These are phyloP conservation scores for Phoma sp. DNA, from an alignment of 2,329 filamentous ascomycete genomes.

Conservation along the genomic window DNA sequence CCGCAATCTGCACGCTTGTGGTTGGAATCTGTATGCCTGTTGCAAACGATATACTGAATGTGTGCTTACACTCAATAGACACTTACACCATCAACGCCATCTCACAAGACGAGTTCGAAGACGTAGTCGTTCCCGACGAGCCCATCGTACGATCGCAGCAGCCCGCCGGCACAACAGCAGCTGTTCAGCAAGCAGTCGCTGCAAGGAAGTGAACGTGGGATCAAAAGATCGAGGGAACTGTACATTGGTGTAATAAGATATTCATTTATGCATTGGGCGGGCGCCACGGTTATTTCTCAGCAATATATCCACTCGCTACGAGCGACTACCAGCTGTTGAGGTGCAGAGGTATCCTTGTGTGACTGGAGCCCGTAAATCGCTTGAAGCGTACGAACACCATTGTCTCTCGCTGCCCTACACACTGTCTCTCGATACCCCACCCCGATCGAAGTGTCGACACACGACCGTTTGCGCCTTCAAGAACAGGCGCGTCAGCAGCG, in stretches of 20 bases:
- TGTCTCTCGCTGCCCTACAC: no score
- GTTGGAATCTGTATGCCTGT: conserved; percentile 75
- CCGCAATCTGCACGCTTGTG: conserved; percentile 76
- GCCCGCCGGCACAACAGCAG: conserved; percentile 33
- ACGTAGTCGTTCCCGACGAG: conserved; percentile 85
- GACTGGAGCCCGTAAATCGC: no score
- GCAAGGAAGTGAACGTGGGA: conserved; percentile 31
- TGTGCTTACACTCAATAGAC: conserved; percentile 54
- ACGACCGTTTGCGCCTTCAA: no score
- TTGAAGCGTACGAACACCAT: no score
- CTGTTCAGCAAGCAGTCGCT: conserved; percentile 39
- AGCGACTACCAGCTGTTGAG: conserved; percentile 8
- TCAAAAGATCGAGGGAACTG: conserved; percentile 8
- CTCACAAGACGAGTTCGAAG: conserved; percentile 95
- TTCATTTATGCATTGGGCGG: conserved; percentile 37
- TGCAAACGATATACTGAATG: not conserved
- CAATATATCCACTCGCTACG: conserved; percentile 20
- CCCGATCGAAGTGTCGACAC: no score
- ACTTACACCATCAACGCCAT: conserved; percentile 79
- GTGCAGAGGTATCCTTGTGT: no score
- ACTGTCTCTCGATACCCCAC: no score
- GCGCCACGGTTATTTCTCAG: conserved; percentile 30
- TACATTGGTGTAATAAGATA: conserved; percentile 36
- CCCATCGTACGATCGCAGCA: conserved; percentile 58
- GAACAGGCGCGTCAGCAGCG: no score